phyloP scores from a whole-genome alignment of 352 stramenopile species.

The Phytophthora macrochlamydospora region DNA sequence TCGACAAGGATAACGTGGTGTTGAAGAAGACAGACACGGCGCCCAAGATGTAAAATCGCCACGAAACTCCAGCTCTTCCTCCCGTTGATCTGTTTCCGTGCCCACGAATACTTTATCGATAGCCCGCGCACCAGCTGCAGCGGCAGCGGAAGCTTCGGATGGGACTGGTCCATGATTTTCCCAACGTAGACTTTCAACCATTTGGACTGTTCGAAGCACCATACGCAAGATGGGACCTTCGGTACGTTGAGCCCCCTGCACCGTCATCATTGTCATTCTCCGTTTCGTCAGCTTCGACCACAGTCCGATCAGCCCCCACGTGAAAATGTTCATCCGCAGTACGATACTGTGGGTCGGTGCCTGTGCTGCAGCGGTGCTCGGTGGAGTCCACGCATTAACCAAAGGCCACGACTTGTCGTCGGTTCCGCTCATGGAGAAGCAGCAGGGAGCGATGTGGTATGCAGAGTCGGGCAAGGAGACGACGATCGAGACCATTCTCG shows the following conservation, averaged over 20 bases:
- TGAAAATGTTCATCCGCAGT: constrained; percentile 9
- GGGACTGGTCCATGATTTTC: not conserved
- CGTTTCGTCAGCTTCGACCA: not conserved
- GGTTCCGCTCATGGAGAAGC: constrained; percentile 12
- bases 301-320: not conserved
- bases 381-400: constrained; percentile 5
- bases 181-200: not conserved
- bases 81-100: not conserved
- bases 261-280: not conserved
- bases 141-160: constrained; percentile 9
- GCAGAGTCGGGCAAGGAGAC: constrained; percentile 13
- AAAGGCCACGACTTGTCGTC: constrained; percentile 22
- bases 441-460: constrained; percentile 13
- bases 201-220: constrained; percentile 5
- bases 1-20: not conserved
- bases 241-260: not conserved
- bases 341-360: constrained; percentile 8
- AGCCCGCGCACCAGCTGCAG: constrained; percentile 10
- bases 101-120: not conserved
- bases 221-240: constrained; percentile 1
- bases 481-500: constrained; percentile 33
- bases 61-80: not conserved
- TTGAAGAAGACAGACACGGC: no score
- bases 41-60: not conserved
- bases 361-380: constrained; percentile 1